Evolutionary conservation across 352 stramenopile species (phyloP), one percentile per base, ranked within the genome.

Genomic region (Globisporangium barbulae): DNA sequence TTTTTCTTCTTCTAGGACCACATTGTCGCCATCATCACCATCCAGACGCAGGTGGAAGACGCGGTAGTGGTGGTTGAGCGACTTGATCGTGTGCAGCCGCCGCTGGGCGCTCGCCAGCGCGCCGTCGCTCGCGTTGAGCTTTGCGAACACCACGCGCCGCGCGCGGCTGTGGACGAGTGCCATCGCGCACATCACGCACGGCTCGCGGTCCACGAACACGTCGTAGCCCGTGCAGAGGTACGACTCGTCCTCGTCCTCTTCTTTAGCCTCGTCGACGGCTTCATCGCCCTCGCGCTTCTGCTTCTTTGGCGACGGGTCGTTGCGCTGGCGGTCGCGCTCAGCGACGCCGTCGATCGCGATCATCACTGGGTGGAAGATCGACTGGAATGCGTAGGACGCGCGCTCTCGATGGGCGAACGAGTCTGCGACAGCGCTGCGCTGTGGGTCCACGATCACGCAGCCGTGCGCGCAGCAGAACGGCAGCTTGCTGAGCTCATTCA

Each of bases 151-250:
- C 9, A 97, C 87, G 33, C 88, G 81, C 0, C 85, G 81, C 30
- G 81, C 77, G 53, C 90, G 85, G 64, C 83, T 94, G 76, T 97
- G 90, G 3, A 96, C 71, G 1, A 97, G 76, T 8, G 89, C 90
- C 90, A 97, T 97, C 1, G 90, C 83, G 58, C 89, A 97, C 88
- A 96, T 96, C 17, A 73, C 73, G 48, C 89, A 97, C 45, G 90
- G 90, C 70, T 97, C 90, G 28, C 71, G 60, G 57, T 95, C 88
- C 22, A 96, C 21, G 55, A 92, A 96, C 44, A 96, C 70, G 45
- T 97, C 90, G 64, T 96, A 92, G 37, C 87, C 88, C 5, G 89
- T 97, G 65, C 89, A 97, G 58, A 97, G 64, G 59, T 97, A 97
- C 39, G 88, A 91, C 60, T 89, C 71, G n/a, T 56, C 44, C 65